Conservation (phyloP, 305 asterid genomes). For the Striga hermonthica region DNA sequence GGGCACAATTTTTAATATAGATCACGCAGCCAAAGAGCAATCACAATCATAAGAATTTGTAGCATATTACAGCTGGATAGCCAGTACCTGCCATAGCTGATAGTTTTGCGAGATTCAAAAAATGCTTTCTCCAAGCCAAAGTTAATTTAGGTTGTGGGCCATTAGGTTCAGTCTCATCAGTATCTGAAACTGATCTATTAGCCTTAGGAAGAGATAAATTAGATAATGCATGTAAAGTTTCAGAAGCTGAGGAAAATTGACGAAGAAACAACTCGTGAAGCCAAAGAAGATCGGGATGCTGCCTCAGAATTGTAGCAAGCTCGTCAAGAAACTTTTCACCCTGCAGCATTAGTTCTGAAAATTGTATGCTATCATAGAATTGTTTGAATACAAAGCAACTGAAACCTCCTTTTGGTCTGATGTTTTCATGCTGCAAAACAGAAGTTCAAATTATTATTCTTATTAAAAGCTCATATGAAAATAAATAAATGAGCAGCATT, state of each 20-base stretch:
- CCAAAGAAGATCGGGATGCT: conserved; percentile 78
- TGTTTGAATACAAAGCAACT: conserved; percentile 81
- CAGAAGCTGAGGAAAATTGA: conserved; percentile 80
- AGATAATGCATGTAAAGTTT: conserved; percentile 58
- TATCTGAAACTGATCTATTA: conserved; percentile 38
- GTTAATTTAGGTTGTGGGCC: conserved; percentile 36
- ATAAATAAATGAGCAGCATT: conserved; percentile 16
- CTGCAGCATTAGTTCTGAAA: conserved; percentile 72
- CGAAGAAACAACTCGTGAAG: conserved; percentile 85
- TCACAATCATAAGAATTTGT: conserved; percentile 8
- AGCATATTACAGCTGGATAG: conserved; percentile 24
- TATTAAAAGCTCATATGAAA: background rate
- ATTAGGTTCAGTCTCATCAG: conserved; percentile 41
- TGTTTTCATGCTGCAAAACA: conserved; percentile 68
- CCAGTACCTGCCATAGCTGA: conserved; percentile 79
- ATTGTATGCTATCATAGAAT: conserved; percentile 63
- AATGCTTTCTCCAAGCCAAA: conserved; percentile 69
- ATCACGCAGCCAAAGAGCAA: conserved; percentile 29
- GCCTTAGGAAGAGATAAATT: conserved; percentile 53
- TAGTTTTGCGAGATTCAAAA: conserved; percentile 80
- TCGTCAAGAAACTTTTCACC: conserved; percentile 90
- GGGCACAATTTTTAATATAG: background rate
- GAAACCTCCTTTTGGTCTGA: conserved; percentile 93
- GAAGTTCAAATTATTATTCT: conserved; percentile 23
- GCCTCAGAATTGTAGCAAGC: conserved; percentile 64